Percentiles rank a stretch among this genome's conserved stretches.
These are phyloP conservation scores for Hypoxylon lienhwacheense DNA, from an alignment of 495 filamentous ascomycete genomes.

Conservation along the genomic window DNA sequence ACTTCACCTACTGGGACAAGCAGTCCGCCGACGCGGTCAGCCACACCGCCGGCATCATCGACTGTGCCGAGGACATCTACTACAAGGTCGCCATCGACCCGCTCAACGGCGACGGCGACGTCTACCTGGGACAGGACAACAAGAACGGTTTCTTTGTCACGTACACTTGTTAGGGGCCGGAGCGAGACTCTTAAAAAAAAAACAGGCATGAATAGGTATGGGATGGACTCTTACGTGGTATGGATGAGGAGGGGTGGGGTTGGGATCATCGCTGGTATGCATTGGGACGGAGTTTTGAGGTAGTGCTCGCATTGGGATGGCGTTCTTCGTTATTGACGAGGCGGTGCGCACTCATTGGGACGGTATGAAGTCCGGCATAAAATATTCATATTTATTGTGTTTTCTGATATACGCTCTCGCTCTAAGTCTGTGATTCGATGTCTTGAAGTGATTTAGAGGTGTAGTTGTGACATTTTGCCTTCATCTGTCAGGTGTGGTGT, in stretches of 20 bases:
- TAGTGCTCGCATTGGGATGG: not conserved
- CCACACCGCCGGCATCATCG: constrained; percentile 22
- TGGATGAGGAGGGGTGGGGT: not conserved
- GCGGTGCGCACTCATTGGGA: not conserved
- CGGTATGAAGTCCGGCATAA: too few relatives aligned
- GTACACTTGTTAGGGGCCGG: constrained; percentile 16
- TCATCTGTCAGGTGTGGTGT: too few relatives aligned
- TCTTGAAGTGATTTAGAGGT: too few relatives aligned
- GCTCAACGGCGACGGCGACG: constrained; percentile 21
- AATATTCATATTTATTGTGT: too few relatives aligned
- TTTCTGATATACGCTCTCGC: too few relatives aligned
- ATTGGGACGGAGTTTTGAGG: not conserved
- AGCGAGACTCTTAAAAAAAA: not conserved
- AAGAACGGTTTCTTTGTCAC: constrained; percentile 24
- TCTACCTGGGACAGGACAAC: constrained; percentile 31
- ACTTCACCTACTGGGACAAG: constrained; percentile 36
- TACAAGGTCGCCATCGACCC: constrained; percentile 15
- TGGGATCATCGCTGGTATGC: too few relatives aligned
- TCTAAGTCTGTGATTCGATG: too few relatives aligned
- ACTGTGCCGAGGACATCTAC: constrained; percentile 27
- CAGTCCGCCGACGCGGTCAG: not conserved
- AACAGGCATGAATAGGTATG: not conserved
- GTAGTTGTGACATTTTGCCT: too few relatives aligned
- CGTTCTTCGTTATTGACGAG: not conserved
- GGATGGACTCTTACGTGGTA: not conserved